Evolutionary conservation across 768 basidiomycete genomes (phyloP), one percentile per base, ranked within the genome.

Genomic region (Termitomyces sp.): DNA sequence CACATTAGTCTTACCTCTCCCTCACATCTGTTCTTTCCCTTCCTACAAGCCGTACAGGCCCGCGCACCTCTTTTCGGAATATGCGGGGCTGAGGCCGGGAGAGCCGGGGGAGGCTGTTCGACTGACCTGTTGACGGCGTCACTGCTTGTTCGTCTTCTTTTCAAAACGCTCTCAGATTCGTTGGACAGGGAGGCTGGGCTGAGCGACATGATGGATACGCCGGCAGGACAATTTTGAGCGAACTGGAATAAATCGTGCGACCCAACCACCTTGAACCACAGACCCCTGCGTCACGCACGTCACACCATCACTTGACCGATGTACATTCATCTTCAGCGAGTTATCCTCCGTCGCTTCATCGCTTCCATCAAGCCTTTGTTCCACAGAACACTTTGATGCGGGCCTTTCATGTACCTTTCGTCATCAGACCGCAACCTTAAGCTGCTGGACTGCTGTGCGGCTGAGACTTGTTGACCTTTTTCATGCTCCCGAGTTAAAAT

Each of bases 21-120:
- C 76, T 94, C 92, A 69, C 92, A 94, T 70, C 92, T 79, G 77
- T 94, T 94, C 79, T 94, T 94, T 57, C 92, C 92, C 66, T 91
- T 92, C 70, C 92, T 85, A 73, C 92, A 94, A 62, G 87, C 84
- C 16, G 91, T 92, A 70, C 92, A 94, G 55, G 92, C 92, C 62
- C 90, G 79, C 55, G 90, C 89, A n/a, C 92, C 92, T 65, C 91
- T 81, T 80, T 93, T 94, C 45, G 91, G 90, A 63, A 92, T 88
- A 71, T 92, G 88, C n/a, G 77, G 67, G 32, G 77, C 32, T 43
- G 69, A 67, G 63, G 60, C 68, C 54, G 65, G 65, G 40, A 66
- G 69, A 49, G 73, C 74, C 55, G 71, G 62, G 35, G 71, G 55
- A 33, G 76, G 72, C 52, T 78, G 76, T 62, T 71, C 61, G 65